Evolutionary conservation across 2,329 filamentous ascomycete species (phyloP).

Genomic region (Colletotrichum gigasporum): DNA sequence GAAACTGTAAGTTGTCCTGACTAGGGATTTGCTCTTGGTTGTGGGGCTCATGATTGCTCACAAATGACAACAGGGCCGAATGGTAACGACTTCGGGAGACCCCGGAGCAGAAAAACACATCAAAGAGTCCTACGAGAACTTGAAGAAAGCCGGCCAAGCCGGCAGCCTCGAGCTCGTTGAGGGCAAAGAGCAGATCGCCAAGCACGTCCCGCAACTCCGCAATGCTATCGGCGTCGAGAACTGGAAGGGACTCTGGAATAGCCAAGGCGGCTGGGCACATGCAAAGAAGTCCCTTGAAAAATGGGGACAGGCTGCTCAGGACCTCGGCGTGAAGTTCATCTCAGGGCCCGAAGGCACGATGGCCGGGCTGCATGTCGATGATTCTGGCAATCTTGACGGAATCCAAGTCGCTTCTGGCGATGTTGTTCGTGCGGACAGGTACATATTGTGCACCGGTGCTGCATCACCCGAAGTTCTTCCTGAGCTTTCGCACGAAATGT

Average conservation of each 20-base stretch:
- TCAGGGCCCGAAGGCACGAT: conserved; percentile 18
- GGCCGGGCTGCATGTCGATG: background rate
- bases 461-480: conserved; percentile 17
- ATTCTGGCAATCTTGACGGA: conserved; percentile 5
- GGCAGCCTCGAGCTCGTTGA: conserved; percentile 10
- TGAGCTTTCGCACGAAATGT: conserved; percentile 15
- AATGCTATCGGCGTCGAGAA: conserved; percentile 16
- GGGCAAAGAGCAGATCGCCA: conserved; percentile 18
- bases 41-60: background rate
- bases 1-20: conserved; percentile 21
- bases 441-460: conserved; percentile 19
- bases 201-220: conserved; percentile 18
- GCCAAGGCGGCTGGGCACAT: conserved; percentile 26
- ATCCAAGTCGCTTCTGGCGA: conserved; percentile 12
- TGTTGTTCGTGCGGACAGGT: conserved; percentile 5
- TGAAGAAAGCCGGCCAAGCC: conserved; percentile 5
- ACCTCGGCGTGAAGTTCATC: conserved; percentile 6
- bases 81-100: conserved; percentile 27
- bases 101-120: conserved; percentile 19
- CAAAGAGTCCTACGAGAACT: conserved; percentile 26
- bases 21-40: background rate
- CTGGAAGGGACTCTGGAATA: conserved; percentile 28
- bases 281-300: conserved; percentile 6
- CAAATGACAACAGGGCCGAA: conserved; percentile 17
- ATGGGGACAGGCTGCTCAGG: background rate